Base-by-base conservation (phyloP, 2,329 filamentous ascomycete genomes). In the Colletotrichum chlorophyti region DNA sequence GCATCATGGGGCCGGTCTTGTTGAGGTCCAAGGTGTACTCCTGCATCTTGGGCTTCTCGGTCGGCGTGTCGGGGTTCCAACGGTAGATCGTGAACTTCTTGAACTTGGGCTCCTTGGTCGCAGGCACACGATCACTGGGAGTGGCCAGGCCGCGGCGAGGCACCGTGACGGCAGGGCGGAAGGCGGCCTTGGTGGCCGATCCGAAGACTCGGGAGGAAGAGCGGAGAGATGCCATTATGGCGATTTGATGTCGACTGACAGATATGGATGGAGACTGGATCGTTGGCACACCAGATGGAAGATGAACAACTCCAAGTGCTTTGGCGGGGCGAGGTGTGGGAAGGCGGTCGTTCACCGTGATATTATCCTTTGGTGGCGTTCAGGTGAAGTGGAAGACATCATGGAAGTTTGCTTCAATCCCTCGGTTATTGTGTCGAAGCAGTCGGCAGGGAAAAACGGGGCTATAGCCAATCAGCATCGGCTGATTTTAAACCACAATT, bases 11-110 rank as follows among this genome's bases (percentile, higher is more conserved):
- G 27, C 95, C 95, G 37, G 95, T 99, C 89, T 98, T 97, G 84
- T 98, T 98, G 68, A 99, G 80, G 74, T 99, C 95, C 70, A 99
- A 83, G 31, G 91, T 91, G 81, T 98, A 99, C 66, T 85, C 86
- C 83, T 99, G 93, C 91, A 99, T 97, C 75, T 83, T 85, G 62
- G 95, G 95, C 88, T 99, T 99, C 77, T 91, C 88, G 70, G 88
- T 87, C 58, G 95, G 95, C 73, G 88, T 84, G 73, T 98, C 95
- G 61, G 95, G 95, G 75, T 96, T 96, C 95, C 95, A 99, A 75
- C 95, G 88, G 87, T 99, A 99, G 82, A 99, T 90, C 78, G 97
- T 90, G 86, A 99, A 99, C 48, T 90, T 93, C 89, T 97, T 98
- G 80, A 91, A 87, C 69, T 81, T 82, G 53, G 90, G 83, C 67